Conservation (phyloP, 2,329 filamentous ascomycete genomes). For the Pseudogymnoascus sp. region DNA sequence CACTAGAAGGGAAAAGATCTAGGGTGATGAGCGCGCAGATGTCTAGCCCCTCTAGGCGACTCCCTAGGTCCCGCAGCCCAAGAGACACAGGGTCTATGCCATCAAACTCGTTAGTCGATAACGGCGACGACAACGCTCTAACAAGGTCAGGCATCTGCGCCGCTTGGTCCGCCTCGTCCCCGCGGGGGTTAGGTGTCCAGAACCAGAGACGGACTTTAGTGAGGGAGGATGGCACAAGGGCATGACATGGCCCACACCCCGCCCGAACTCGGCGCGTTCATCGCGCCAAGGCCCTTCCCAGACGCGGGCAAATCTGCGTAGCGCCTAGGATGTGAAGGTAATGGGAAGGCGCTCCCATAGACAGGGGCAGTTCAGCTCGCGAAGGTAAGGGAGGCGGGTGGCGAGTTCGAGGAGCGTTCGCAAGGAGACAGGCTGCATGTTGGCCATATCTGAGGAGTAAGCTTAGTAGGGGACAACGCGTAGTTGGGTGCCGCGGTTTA, state of each 20-base stretch:
- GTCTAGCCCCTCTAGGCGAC: slow-evolving; percentile 19
- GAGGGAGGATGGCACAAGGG: slow-evolving; percentile 14
- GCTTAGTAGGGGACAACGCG: neutral
- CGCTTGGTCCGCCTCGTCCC: slow-evolving; percentile 11
- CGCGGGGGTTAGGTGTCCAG: slow-evolving; percentile 13
- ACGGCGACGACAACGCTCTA: neutral
- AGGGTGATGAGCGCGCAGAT: slow-evolving; percentile 19
- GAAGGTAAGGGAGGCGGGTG: slow-evolving; percentile 15
- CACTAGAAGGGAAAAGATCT: slow-evolving; percentile 16
- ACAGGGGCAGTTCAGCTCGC: slow-evolving; percentile 19
- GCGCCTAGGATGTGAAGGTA: slow-evolving; percentile 14
- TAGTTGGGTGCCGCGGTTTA: neutral
- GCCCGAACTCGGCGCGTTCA: slow-evolving; percentile 19
- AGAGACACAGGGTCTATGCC: slow-evolving; percentile 19
- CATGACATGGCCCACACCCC: slow-evolving; percentile 12
- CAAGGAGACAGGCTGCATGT: slow-evolving; percentile 10
- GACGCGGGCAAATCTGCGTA: slow-evolving; percentile 14
- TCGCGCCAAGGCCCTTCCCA: slow-evolving; percentile 21
- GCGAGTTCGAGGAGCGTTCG: slow-evolving; percentile 16
- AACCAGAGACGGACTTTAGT: slow-evolving; percentile 19
- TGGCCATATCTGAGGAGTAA: neutral
- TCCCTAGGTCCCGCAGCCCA: slow-evolving; percentile 16
- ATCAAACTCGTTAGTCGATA: neutral
- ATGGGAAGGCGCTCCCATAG: slow-evolving; percentile 19
- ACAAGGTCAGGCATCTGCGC: slow-evolving; percentile 20